Evolutionary conservation across 805 yeast species (phyloP), one percentile per base, ranked within the genome.

Genomic region (Teunomyces funiuensis): DNA sequence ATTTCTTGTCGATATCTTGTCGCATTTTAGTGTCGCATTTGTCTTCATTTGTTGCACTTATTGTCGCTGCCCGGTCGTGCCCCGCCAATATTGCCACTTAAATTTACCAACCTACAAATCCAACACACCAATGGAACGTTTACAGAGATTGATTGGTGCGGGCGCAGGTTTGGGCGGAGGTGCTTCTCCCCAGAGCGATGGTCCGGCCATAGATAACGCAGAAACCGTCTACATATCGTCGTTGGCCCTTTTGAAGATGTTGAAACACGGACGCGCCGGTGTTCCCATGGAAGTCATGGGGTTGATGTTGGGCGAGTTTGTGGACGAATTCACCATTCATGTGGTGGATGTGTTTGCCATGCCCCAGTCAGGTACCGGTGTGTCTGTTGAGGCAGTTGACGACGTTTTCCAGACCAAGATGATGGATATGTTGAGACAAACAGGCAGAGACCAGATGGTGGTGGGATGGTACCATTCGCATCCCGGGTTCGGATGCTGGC

Each of bases 281-380:
- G 83, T 77, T 39, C 83, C 82, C n/a, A 77, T 77, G 83, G 82
- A 77, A 60, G 83, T 78, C 39, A 93, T 93, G 99, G 99, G 99
- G 2, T 74, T 93, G 50, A 93, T 93, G 99, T 76, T 95, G 47
- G 99, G 99, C 34, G 97, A 91, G 53, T 91, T 93, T 66, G 93
- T 93, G 19, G 99, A 93, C 63, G 98, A 93, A 47, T 91, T 85
- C 65, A 93, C 99, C 0, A 93, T 93, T 28, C 95, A 90, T 55
- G 99, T 93, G 28, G 88, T 88, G 41, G 99, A 93, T 60, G 99
- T 95, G 39, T 93, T 93, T 74, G 99, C 99, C 42, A 93, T 93
- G 99, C 99, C 99, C 14, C 99, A 93, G 70, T 81, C 89, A 36
- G 95, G 96, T 58, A 93, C 99, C 7, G 99, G 99, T 45, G 99